Percentiles rank a stretch among this genome's conserved stretches.
Conservation (phyloP, 768 basidiomycete genomes). For the Inosperma sp. region DNA sequence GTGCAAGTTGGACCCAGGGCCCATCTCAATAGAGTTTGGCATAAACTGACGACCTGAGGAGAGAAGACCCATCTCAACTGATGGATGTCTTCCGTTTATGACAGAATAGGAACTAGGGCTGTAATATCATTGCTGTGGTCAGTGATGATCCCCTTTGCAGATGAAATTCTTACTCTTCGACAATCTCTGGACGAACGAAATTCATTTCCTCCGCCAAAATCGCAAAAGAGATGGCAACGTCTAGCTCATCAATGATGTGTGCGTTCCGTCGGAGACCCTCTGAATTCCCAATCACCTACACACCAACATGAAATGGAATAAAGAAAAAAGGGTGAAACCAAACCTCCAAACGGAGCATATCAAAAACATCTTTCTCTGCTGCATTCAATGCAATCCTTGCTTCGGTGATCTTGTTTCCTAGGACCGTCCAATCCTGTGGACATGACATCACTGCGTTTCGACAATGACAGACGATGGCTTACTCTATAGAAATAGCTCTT, state of each 20-base stretch:
- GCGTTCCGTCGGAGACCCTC: constrained; percentile 65
- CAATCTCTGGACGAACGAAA: constrained; percentile 67
- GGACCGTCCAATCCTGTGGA: constrained; percentile 64
- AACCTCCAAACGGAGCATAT: constrained; percentile 63
- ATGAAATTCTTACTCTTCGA: constrained; percentile 53
- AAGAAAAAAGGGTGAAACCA: background rate
- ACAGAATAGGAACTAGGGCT: constrained; percentile 55
- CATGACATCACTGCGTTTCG: background rate
- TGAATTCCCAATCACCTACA: constrained; percentile 59
- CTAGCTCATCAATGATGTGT: constrained; percentile 79
- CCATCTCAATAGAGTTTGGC: constrained; percentile 72
- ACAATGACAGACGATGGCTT: constrained; percentile 10
- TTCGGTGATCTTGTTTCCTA: constrained; percentile 65
- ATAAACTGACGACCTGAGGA: constrained; percentile 72
- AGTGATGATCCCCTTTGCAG: background rate
- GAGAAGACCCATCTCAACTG: constrained; percentile 85
- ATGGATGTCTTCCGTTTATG: constrained; percentile 82
- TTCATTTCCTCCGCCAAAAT: constrained; percentile 72
- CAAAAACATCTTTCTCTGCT: constrained; percentile 73
- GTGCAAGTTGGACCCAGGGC: constrained; percentile 60
- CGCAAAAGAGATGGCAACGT: constrained; percentile 79
- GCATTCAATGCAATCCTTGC: constrained; percentile 45
- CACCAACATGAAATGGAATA: background rate
- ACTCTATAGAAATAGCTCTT: constrained; percentile 67
- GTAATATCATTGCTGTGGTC: constrained; percentile 34